These are phyloP conservation scores for Spironucleus salmonicida DNA, from an alignment of 208 protist genomes.

Conservation along the genomic window DNA sequence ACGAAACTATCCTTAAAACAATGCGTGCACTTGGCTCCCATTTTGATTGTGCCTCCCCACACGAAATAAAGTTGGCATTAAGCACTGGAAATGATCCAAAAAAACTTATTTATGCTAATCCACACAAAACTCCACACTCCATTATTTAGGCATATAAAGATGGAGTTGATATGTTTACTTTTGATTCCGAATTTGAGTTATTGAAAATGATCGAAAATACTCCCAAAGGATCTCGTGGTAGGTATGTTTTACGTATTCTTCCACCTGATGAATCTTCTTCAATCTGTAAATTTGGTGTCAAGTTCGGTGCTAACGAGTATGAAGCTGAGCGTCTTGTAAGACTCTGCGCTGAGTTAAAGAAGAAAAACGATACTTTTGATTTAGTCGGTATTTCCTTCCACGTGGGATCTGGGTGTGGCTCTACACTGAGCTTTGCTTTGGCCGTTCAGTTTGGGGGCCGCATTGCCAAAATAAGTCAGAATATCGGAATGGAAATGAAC, in stretches of 20 bases:
- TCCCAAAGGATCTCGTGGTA: conserved; percentile 50
- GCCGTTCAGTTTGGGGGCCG: conserved; percentile 46
- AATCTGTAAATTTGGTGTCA: conserved; percentile 53
- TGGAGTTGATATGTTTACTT: conserved; percentile 55
- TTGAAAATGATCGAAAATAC: conserved; percentile 47
- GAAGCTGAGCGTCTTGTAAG: conserved; percentile 47
- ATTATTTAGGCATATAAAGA: conserved; percentile 46
- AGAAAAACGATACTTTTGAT: conserved; percentile 33
- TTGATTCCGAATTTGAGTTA: conserved; percentile 58
- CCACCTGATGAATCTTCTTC: conserved; percentile 55
- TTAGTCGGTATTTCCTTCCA: conserved; percentile 65
- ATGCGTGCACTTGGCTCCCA: conserved; percentile 48
- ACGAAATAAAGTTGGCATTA: conserved; percentile 54
- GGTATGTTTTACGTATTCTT: conserved; percentile 54
- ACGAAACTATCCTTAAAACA: conserved; percentile 47
- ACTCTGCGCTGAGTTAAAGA: conserved; percentile 44
- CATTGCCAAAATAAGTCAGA: conserved; percentile 51
- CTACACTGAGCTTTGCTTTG: conserved; percentile 46
- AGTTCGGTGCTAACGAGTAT: conserved; percentile 56
- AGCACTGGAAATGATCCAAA: conserved; percentile 47
- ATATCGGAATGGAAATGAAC: conserved; percentile 47
- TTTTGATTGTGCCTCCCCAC: conserved; percentile 60
- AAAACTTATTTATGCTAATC: conserved; percentile 64
- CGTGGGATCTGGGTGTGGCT: conserved; percentile 57
- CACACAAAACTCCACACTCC: conserved; percentile 58